A percentile compares a stretch with the other conserved stretches of the same genome.
These are phyloP conservation scores for Globisporangium viniferum DNA, from an alignment of 352 stramenopile genomes.

Conservation along the genomic window DNA sequence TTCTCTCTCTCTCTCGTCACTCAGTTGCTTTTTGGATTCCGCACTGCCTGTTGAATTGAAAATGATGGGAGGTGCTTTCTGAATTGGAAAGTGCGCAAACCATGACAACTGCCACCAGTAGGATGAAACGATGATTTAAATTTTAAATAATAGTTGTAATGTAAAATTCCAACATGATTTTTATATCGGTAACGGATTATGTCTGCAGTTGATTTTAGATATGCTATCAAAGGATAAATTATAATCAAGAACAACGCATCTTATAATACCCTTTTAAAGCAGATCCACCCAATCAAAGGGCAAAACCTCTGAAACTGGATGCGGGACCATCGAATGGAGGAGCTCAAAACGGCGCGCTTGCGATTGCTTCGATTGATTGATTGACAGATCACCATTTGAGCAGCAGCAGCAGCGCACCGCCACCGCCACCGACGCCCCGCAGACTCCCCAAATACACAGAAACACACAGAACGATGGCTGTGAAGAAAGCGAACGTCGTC, in stretches of 20 bases:
- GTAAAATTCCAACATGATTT: neutral
- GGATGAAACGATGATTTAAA: neutral
- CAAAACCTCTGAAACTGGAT: neutral
- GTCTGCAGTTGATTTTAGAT: too few species aligned
- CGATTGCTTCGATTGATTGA: slow-evolving; percentile 8
- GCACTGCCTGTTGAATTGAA: neutral
- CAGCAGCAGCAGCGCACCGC: neutral
- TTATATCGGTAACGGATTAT: neutral
- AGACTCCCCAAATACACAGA: neutral
- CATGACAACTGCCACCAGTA: neutral
- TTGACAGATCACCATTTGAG: slow-evolving; percentile 5
- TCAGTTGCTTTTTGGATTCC: neutral
- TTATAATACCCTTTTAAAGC: neutral
- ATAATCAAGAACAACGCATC: neutral
- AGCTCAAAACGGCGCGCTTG: slow-evolving; percentile 15
- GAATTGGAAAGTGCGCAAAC: neutral
- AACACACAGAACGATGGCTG: slow-evolving; percentile 13
- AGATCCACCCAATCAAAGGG: neutral
- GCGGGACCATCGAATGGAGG: slow-evolving; percentile 16
- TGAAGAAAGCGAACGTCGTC: slow-evolving; percentile 29
- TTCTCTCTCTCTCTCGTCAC: neutral
- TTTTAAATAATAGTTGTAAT: neutral
- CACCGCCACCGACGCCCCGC: neutral
- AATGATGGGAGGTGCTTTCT: neutral
- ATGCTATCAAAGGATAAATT: neutral